Base-by-base conservation (phyloP, 1,284 basidiomycete genomes). In the Heterobasidion irregulare region DNA sequence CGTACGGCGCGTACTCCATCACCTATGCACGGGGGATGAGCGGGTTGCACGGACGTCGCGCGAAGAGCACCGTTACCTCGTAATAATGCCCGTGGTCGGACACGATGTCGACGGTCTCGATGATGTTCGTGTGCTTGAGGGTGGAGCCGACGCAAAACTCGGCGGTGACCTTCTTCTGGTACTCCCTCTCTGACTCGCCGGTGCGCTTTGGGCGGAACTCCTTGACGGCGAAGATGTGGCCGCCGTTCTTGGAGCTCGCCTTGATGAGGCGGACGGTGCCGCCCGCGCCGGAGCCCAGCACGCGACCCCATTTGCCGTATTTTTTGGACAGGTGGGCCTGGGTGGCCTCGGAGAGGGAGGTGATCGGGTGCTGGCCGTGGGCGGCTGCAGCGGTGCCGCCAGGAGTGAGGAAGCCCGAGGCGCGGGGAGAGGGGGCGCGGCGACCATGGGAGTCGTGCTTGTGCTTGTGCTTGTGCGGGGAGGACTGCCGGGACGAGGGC, bases 1-100 rank as follows among this genome's bases (percentile, higher is more conserved):
- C 97, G 69, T 89, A 97, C 13, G 97, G 96, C 1, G 97, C 97
- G 66, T 98, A 99, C 73, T 99, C 95, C 97, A 99, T 99, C 71
- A 96, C 89, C 93, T 95, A 59, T 56, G 50, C 36, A 47, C 46
- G 46, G 35, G n/a, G 32, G 26, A 38, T 32, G 26, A 55, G 46
- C 18, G 45, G 9, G 38, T 2, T 47, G n/a, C 3, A 26, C 2
- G 26, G 26, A 26, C 26, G 26, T 26, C 26, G 26, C 26, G 26
- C 26, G 26, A 6, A 44, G 43, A 44, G 43, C 16, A 44, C 43
- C 76, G 64, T n/a, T 61, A 94, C 94, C 88, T 98, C 94, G 73
- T 96, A 99, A 72, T 94, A 99, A 69, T 96, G 94, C 6, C 95
- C 95, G 66, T 96, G 92, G 74, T 99, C 96, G 58, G 88, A 92